Percentiles rank a stretch among this genome's conserved stretches.
phyloP scores from a whole-genome alignment of 495 filamentous ascomycete species.

The Halenospora varia region DNA sequence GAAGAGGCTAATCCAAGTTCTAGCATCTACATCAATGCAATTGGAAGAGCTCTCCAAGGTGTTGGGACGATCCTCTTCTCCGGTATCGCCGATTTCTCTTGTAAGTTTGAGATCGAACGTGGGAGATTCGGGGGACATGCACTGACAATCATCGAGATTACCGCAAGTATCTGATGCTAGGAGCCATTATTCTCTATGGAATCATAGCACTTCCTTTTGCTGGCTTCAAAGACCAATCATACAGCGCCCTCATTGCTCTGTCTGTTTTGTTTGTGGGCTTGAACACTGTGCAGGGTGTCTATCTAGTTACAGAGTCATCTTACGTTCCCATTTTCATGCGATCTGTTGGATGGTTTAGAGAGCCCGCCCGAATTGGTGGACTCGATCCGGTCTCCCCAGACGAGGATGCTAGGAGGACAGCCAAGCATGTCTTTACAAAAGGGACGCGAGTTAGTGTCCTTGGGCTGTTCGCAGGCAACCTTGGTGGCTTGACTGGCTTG shows the following conservation, averaged over 20 bases:
- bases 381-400: background rate
- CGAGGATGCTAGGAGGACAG: background rate
- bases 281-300: constrained; percentile 20
- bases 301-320: constrained; percentile 22
- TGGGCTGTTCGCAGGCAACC: constrained; percentile 20
- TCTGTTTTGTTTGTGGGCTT: constrained; percentile 14
- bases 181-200: constrained; percentile 25
- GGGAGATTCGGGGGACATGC: background rate
- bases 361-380: background rate
- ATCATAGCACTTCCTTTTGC: constrained; percentile 23
- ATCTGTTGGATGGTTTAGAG: constrained; percentile 21
- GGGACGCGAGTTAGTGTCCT: constrained; percentile 23
- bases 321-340: constrained; percentile 28
- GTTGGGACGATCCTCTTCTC: constrained; percentile 19
- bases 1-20: background rate
- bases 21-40: constrained; percentile 22
- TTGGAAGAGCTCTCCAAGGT: constrained; percentile 20
- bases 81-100: constrained; percentile 22
- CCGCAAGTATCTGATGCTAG: constrained; percentile 24
- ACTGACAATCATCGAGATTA: constrained; percentile 12
- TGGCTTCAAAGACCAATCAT: constrained; percentile 12
- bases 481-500: constrained; percentile 19
- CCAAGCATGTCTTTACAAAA: constrained; percentile 14
- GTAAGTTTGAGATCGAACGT: constrained; percentile 6
- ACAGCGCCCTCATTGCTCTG: constrained; percentile 18